Conservation (phyloP, 768 basidiomycete species). For the Amanita subjunquillea region DNA sequence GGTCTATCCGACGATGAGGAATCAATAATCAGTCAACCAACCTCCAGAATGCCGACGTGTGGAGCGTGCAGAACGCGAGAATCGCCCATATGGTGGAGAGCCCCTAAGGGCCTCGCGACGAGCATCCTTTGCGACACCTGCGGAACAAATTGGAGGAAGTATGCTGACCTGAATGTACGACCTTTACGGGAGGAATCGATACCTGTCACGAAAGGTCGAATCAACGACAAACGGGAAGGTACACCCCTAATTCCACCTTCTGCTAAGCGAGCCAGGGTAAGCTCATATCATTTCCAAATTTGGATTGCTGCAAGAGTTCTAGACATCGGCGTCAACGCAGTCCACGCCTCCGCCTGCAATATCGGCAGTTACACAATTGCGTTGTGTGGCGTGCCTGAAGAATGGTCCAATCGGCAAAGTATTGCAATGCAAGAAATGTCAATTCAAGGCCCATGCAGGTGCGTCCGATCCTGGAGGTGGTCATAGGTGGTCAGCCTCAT, state of each 20-base stretch:
- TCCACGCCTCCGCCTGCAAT: slow-evolving; percentile 58
- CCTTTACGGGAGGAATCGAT: slow-evolving; percentile 59
- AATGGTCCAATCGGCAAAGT: slow-evolving; percentile 70
- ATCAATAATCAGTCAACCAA: slow-evolving; percentile 53
- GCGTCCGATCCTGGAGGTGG: slow-evolving; percentile 12
- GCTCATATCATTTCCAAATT: slow-evolving; percentile 8
- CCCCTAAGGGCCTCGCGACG: slow-evolving; percentile 75
- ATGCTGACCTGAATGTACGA: slow-evolving; percentile 78
- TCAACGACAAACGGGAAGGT: slow-evolving; percentile 55
- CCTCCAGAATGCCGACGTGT: slow-evolving; percentile 47
- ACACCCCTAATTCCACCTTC: slow-evolving; percentile 35
- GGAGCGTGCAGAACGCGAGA: slow-evolving; percentile 81
- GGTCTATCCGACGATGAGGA: slow-evolving; percentile 64
- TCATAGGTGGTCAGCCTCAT: slow-evolving; percentile 1
- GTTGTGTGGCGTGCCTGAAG: slow-evolving; percentile 69
- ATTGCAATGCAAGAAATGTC: slow-evolving; percentile 72
- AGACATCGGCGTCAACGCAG: slow-evolving; percentile 40
- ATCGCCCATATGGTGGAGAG: slow-evolving; percentile 82
- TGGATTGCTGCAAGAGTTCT: not conserved
- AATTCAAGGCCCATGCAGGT: slow-evolving; percentile 77
- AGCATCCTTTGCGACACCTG: slow-evolving; percentile 78
- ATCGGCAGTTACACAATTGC: slow-evolving; percentile 45
- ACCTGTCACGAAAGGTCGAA: slow-evolving; percentile 40
- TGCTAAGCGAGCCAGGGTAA: slow-evolving; percentile 34
- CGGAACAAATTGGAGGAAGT: slow-evolving; percentile 87